Percentiles rank a stretch among this genome's conserved stretches.
Conservation (phyloP, 2,329 filamentous ascomycete genomes). For the Pseudocercospora eumusae region DNA sequence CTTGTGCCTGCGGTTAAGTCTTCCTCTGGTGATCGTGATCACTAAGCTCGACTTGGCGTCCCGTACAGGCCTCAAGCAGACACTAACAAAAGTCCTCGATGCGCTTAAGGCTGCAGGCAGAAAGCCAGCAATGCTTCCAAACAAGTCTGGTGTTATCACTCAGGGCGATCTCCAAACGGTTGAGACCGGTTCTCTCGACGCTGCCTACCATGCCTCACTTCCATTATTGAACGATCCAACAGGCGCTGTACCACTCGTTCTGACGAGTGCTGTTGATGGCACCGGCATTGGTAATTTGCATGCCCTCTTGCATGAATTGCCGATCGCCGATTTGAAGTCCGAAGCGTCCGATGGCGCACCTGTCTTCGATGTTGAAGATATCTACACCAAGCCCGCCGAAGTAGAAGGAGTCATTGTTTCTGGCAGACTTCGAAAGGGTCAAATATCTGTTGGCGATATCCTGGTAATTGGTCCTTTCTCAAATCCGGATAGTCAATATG, state of each 20-base stretch:
- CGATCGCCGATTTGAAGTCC: conserved; percentile 55
- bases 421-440: conserved; percentile 78
- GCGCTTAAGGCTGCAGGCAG: conserved; percentile 74
- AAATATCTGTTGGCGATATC: conserved; percentile 73
- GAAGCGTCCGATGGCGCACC: conserved; percentile 41
- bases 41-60: conserved; percentile 90
- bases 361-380: conserved; percentile 88
- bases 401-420: conserved; percentile 64
- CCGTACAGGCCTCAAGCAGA: conserved; percentile 67
- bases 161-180: conserved; percentile 61
- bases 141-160: conserved; percentile 29
- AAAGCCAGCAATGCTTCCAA: conserved; percentile 67
- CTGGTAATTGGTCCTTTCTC: conserved; percentile 74
- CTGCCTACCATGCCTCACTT: conserved; percentile 56
- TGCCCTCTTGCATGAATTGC: conserved; percentile 74
- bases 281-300: conserved; percentile 79
- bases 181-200: conserved; percentile 58
- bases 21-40: conserved; percentile 78
- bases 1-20: conserved; percentile 75
- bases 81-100: conserved; percentile 72
- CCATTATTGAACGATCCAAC: conserved; percentile 51
- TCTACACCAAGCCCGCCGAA: conserved; percentile 65
- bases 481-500: conserved; percentile 33
- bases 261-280: conserved; percentile 85
- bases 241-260: conserved; percentile 73